Evolutionary conservation across 108 stramenopile genomes (phyloP).

Genomic region (Fistulifera pelliculosa): DNA sequence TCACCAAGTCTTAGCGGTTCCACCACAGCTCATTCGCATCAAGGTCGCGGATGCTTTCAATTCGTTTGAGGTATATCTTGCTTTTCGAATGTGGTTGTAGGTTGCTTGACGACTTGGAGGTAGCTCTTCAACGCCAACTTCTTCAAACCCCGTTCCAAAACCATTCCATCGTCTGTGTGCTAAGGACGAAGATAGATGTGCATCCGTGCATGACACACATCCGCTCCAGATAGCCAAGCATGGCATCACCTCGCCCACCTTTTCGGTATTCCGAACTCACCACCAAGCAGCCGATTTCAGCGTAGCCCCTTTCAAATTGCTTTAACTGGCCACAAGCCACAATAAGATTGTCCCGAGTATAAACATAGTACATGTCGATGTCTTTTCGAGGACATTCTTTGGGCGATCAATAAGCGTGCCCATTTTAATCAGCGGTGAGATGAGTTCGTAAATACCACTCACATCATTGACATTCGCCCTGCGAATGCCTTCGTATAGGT

Average conservation of each 20-base stretch:
- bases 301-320: constrained; percentile 70
- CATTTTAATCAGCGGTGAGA: constrained; percentile 72
- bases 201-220: constrained; percentile 64
- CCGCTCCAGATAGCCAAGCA: constrained; percentile 93
- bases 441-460: constrained; percentile 76
- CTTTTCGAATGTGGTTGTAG: constrained; percentile 63
- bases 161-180: constrained; percentile 96
- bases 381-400: constrained; percentile 72
- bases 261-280: constrained; percentile 78
- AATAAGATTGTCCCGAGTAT: constrained; percentile 76
- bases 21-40: constrained; percentile 85
- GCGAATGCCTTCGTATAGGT: constrained; percentile 94
- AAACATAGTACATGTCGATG: constrained; percentile 80
- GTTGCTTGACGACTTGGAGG: constrained; percentile 73
- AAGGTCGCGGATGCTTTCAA: constrained; percentile 65
- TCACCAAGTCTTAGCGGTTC: constrained; percentile 35
- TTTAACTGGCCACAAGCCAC: constrained; percentile 87
- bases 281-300: constrained; percentile 93
- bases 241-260: constrained; percentile 88
- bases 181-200: constrained; percentile 79
- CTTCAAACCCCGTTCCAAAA: constrained; percentile 87
- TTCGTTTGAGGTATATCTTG: constrained; percentile 87
- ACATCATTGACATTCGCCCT: constrained; percentile 79
- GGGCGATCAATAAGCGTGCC: constrained; percentile 82
- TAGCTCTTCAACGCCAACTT: constrained; percentile 51